Base-by-base conservation (phyloP, 1,139 yeast species). In the Dujonia santamariae region DNA sequence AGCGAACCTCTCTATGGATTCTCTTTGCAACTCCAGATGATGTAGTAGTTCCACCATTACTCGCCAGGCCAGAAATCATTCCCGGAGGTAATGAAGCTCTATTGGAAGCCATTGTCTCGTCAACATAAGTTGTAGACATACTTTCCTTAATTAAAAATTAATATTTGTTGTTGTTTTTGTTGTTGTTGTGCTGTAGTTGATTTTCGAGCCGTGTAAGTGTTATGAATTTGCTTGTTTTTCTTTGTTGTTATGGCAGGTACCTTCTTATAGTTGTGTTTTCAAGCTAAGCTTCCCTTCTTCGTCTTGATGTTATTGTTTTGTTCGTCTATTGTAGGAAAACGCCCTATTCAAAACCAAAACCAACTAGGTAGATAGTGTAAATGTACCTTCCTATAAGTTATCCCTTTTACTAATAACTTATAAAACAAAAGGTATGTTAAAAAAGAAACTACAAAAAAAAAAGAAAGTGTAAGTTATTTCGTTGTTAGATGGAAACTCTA, bases 1-100 rank as follows among this genome's bases (percentile, higher is more conserved):
- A 88, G 29, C 90, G 69, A 40, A 77, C 80, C 48, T 77, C 81
- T 34, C 80, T 58, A 39, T 75, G 80, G 4, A 62, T 50, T 26
- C 64, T 44, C 41, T 56, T 58, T 18, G 37, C 39, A 7, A 40
- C 36, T 26, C 21, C 6, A 27, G 30, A n/a, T 23, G 14, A 7
- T 11, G n/a, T 23, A 23, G 9, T 12, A 7, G 19, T 17, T 25
- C 5, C 18, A n/a, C 9, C n/a, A 9, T 19, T 19, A 19, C 9
- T 19, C 8, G 22, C 22, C 7, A 9, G 22, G 9, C 22, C 9
- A 9, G 22, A 9, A 7, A 19, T 19, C 8, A 7, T 19, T 7
- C 9, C 22, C 7, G 11, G 28, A 21, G 28, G 29, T 29, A 31
- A 16, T 26, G 34, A 23, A 15, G 34, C 22, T 18, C 29, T 25